A percentile compares a stretch with the other conserved stretches of the same genome.
phyloP scores from a whole-genome alignment of 2,329 filamentous ascomycete species.

The Fusarium tanahbumbuense region DNA sequence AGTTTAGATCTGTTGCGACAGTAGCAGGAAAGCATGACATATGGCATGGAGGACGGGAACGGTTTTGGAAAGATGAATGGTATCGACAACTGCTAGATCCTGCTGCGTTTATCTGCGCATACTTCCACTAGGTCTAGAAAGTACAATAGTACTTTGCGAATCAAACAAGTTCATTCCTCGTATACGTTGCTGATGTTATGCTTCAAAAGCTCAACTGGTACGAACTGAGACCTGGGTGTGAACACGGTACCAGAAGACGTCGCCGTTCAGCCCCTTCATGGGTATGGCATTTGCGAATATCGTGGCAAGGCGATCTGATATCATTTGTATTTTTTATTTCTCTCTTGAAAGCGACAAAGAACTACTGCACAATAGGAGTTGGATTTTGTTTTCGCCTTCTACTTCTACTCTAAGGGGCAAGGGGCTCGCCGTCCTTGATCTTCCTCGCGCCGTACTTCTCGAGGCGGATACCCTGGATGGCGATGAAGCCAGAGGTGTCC shows the following conservation, averaged over 20 bases:
- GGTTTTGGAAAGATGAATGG: not conserved
- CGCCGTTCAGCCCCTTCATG: not conserved
- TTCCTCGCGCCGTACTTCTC: constrained; percentile 58
- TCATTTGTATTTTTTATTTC: not conserved
- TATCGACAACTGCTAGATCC: not conserved
- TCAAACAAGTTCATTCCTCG: too few relatives aligned
- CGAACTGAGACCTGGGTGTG: too few relatives aligned
- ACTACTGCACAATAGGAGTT: not conserved
- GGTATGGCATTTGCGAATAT: not conserved
- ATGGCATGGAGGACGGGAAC: not conserved
- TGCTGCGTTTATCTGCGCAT: not conserved
- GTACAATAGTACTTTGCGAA: too few relatives aligned
- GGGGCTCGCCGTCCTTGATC: constrained; percentile 55
- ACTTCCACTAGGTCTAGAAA: too few relatives aligned
- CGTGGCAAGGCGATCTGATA: not conserved
- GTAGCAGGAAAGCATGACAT: not conserved
- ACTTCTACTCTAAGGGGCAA: not conserved
- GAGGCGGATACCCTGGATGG: constrained; percentile 49
- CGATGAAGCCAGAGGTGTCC: constrained; percentile 75
- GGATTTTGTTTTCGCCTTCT: not conserved
- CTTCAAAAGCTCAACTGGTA: too few relatives aligned
- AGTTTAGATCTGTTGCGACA: not conserved
- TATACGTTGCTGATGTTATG: too few relatives aligned
- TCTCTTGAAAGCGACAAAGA: not conserved
- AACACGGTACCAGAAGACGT: too few relatives aligned